These are phyloP conservation scores for Talaromyces atroroseus DNA, from an alignment of 2,329 filamentous ascomycete genomes.

Conservation along the genomic window DNA sequence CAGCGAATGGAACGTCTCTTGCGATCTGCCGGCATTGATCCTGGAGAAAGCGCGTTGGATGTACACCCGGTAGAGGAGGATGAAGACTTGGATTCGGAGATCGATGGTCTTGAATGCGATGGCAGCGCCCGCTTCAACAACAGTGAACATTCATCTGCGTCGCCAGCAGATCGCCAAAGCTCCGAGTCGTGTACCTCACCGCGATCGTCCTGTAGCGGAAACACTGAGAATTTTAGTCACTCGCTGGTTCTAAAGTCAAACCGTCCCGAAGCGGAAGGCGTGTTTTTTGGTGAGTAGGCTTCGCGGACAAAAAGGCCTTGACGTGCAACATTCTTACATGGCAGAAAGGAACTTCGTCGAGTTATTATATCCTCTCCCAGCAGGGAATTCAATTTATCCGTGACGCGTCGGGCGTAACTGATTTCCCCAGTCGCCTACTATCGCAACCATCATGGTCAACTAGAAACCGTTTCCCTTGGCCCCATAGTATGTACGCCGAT, in stretches of 20 bases:
- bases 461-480: conserved; percentile 89
- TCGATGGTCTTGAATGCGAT: background rate
- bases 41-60: conserved; percentile 4
- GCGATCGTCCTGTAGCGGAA: background rate
- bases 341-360: conserved; percentile 71
- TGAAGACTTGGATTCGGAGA: conserved; percentile 1
- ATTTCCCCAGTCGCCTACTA: conserved; percentile 82
- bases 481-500: conserved; percentile 89
- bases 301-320: no score
- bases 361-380: conserved; percentile 92
- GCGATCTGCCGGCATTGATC: conserved; percentile 12
- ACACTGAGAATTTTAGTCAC: background rate
- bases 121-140: background rate
- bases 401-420: conserved; percentile 84
- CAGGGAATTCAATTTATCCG: conserved; percentile 97
- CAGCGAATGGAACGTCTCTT: conserved; percentile 10
- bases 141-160: background rate
- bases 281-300: conserved; percentile 68
- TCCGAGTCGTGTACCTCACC: conserved; percentile 1
- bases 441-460: conserved; percentile 63
- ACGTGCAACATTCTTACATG: conserved; percentile 19
- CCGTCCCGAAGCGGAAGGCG: conserved; percentile 71
- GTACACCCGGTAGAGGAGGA: background rate
- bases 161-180: background rate
- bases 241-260: conserved; percentile 42